Evolutionary conservation across 139 green algal species (phyloP).

Genomic region (Chloropicon primus): DNA sequence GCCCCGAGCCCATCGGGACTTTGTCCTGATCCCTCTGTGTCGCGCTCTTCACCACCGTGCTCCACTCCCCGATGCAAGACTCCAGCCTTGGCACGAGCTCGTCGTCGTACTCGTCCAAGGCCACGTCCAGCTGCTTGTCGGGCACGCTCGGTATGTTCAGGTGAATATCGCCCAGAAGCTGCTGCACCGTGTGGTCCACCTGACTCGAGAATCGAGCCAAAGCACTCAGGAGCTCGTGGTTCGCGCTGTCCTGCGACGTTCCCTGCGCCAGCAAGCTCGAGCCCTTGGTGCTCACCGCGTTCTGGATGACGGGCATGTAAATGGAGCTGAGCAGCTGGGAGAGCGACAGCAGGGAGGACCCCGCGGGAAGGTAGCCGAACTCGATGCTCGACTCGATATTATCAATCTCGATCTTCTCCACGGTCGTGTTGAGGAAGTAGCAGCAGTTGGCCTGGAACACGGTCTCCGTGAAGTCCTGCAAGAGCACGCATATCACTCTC

Average conservation of each 20-base stretch:
- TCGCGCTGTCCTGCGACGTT: slow-evolving; percentile 24
- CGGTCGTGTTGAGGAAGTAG: slow-evolving; percentile 13
- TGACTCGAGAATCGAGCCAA: slow-evolving; percentile 57
- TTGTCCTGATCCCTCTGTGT: slow-evolving; percentile 19
- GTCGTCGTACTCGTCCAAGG: slow-evolving; percentile 15
- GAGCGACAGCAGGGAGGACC: not conserved
- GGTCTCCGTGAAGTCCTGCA: not conserved
- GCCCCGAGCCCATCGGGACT: slow-evolving; percentile 35
- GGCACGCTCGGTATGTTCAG: slow-evolving; percentile 37
- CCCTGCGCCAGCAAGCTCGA: slow-evolving; percentile 39
- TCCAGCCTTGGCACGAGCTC: not conserved
- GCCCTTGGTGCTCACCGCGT: slow-evolving; percentile 30
- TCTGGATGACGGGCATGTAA: not conserved
- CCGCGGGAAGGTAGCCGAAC: slow-evolving; percentile 28
- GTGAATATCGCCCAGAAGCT: slow-evolving; percentile 47
- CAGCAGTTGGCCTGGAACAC: slow-evolving; percentile 2
- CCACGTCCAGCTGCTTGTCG: slow-evolving; percentile 30
- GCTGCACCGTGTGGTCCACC: slow-evolving; percentile 44
- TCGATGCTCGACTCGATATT: slow-evolving; percentile 31
- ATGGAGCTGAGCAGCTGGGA: not conserved
- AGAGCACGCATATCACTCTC: not conserved
- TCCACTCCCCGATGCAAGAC: slow-evolving; percentile 33
- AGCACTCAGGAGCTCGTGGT: slow-evolving; percentile 39
- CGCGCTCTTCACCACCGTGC: slow-evolving; percentile 5
- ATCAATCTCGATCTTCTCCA: not conserved